Base-by-base conservation (phyloP, 805 yeast genomes). In the Komagataella pseudopastoris region DNA sequence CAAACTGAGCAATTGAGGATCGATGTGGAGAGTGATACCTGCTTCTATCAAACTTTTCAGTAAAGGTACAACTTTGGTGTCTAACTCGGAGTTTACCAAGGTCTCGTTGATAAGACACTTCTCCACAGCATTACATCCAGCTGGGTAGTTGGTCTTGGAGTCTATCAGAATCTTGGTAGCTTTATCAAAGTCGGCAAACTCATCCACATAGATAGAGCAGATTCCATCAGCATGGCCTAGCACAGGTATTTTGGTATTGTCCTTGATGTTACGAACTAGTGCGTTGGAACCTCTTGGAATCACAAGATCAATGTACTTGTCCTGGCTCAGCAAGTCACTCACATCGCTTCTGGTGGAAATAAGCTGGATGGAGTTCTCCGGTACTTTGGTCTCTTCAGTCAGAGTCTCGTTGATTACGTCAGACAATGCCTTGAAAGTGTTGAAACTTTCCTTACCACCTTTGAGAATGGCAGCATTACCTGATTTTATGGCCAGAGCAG, bases 181-280 rank as follows among this genome's bases (percentile, higher is more conserved):
- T 78, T 87, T 89, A 12, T 66, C 77, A 10, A 86, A 55, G 60
- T 89, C 91, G 5, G 93, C 93, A 50, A 77, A 80, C 52, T 76
- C 77, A 64, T 90, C 95, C 23, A 91, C 73, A 60, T 80, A 93
- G 6, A 91, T 78, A 1, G 97, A 82, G 68, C 99, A 93, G 54
- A 91, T 84, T 48, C 99, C 99, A 67, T 93, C 98, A 6, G 99
- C 99, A 65, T 93, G 99, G 52, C 99, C 99, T 63, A 93, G 70
- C 6, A 93, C 99, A 4, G 99, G 98, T 59, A 93, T 95, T 64
- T 88, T 88, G 22, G 99, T 91, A 63, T 80, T 79, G 23, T 78
- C 75, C 68, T 95, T 93, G 65, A 93, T 90, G 64, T 75, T 80
- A 58, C 87, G 78, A 45, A 93, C 99, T 53, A 93, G 75, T 56